These are phyloP conservation scores for Hydrangea macrophylla DNA, from an alignment of 148 eudicot species.

Conservation along the genomic window DNA sequence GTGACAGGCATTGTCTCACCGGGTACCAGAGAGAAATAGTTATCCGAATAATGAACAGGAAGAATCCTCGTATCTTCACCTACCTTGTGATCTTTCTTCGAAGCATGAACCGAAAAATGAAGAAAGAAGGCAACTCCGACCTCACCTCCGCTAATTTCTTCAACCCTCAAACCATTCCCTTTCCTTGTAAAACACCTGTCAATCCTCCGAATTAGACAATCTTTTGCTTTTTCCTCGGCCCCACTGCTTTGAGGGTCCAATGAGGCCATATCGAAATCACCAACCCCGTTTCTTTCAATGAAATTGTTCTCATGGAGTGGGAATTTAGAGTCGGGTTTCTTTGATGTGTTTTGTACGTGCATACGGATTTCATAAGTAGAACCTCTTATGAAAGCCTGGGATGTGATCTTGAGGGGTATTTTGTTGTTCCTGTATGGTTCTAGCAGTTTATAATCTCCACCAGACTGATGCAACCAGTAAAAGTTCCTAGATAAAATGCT, in stretches of 20 bases:
- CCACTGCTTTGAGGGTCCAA: constrained; percentile 2
- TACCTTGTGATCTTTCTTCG: constrained; percentile 44
- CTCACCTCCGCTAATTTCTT: constrained; percentile 56
- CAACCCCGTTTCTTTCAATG: constrained; percentile 9
- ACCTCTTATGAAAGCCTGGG: constrained; percentile 40
- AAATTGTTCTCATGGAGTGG: constrained; percentile 44
- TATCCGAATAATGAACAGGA: constrained; percentile 97
- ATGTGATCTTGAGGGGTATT: constrained; percentile 74
- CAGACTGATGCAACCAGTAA: constrained; percentile 84
- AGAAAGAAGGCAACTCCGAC: constrained; percentile 89
- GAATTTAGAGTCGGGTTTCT: constrained; percentile 45
- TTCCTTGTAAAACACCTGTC: constrained; percentile 31
- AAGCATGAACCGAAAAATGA: constrained; percentile 74
- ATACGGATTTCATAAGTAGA: constrained; percentile 62
- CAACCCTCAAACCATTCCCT: constrained; percentile 25
- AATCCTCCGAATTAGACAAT: constrained; percentile 47
- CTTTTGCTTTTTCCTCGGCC: constrained; percentile 24
- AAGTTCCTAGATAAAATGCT: constrained; percentile 79
- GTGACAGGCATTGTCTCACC: constrained; percentile 65
- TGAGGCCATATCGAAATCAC: constrained; percentile 27
- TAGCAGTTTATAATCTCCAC: constrained; percentile 75
- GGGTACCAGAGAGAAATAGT: constrained; percentile 85
- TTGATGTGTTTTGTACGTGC: constrained; percentile 66
- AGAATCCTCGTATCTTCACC: constrained; percentile 85
- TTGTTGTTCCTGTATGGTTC: constrained; percentile 66